Evolutionary conservation across 2,329 filamentous ascomycete species (phyloP), one percentile per base, ranked within the genome.

Genomic region (Mycosphaerella sp.): DNA sequence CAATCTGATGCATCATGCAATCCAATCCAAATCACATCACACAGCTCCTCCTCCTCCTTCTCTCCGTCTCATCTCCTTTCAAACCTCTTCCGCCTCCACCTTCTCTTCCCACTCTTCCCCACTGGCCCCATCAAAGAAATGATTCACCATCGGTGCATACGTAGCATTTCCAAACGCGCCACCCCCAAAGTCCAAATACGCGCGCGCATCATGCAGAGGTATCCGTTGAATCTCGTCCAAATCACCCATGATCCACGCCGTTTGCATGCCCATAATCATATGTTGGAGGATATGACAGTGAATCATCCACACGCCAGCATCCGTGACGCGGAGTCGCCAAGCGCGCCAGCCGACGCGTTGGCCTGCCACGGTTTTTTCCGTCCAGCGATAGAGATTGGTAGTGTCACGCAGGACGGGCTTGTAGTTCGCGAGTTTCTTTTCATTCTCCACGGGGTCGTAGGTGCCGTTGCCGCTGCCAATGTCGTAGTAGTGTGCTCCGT

Each of bases 211-310:
- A 4, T 38, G 39, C 8, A 51, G 67, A 6, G 70, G 68, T 12
- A 69, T 64, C 0, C 54, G n/a, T 9, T 43, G 59, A 8, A 78
- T 73, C 34, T 76, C 64, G 1, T 67, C 61, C 8, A 66, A 68
- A 36, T 77, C 67, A 0, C 76, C 76, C 66, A 76, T 73, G 0
- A 74, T 63, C 72, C 74, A 77, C 1, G 74, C 74, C 0, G 68
- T 72, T 59, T 76, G 72, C 74, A 75, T 76, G 0, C 71, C 78
- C 79, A 82, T 82, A 14, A 80, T 68, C 74, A 81, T 80, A 63
- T 84, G 81, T 51, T 77, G 75, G 47, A 79, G 58, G 12, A 79
- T 75, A 64, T 84, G 81, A 58, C 81, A 84, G 64, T 84, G 81
- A 58, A 83, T 70, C 78, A 83, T 79, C 80, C 80, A 84, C 2